Percentiles rank a stretch among this genome's conserved stretches.
Conservation (phyloP, 352 stramenopile genomes). For the Pythium apleroticum region DNA sequence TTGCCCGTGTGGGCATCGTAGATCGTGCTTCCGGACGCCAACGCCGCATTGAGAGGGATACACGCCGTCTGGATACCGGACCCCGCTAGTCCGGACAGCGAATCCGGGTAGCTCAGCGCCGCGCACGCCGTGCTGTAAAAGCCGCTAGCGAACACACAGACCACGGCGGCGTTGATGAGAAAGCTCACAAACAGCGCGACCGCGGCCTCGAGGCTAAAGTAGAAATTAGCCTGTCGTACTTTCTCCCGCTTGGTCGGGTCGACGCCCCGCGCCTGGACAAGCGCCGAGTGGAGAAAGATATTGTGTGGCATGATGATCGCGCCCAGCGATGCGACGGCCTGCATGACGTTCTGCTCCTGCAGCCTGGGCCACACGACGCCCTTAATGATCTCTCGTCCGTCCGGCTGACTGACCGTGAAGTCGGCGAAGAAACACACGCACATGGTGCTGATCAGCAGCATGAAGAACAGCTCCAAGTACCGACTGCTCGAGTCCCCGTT, state of each 20-base stretch:
- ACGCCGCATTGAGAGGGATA: constrained; percentile 48
- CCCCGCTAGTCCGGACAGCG: constrained; percentile 50
- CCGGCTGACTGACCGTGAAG: constrained; percentile 65
- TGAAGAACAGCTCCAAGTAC: constrained; percentile 87
- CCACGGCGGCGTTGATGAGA: constrained; percentile 90
- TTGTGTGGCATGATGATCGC: constrained; percentile 97
- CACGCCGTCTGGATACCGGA: constrained; percentile 66
- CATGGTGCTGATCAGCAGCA: constrained; percentile 87
- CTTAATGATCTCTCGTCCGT: constrained; percentile 63
- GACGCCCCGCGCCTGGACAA: constrained; percentile 67
- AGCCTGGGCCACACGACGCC: constrained; percentile 71
- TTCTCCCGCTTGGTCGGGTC: constrained; percentile 21
- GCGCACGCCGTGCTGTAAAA: constrained; percentile 81
- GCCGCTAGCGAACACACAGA: constrained; percentile 87
- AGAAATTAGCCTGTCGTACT: constrained; percentile 73
- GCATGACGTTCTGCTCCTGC: constrained; percentile 55
- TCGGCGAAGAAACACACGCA: constrained; percentile 87
- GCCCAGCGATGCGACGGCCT: constrained; percentile 80
- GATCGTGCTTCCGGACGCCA: constrained; percentile 52
- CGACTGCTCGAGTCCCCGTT: constrained; percentile 12
- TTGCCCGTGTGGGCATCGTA: constrained; percentile 60
- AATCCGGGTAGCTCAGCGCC: constrained; percentile 42
- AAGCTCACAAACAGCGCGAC: constrained; percentile 88
- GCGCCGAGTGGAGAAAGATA: constrained; percentile 93
- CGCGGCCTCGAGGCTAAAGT: constrained; percentile 84